A percentile compares a stretch with the other conserved stretches of the same genome.
Evolutionary conservation across 176 grass and related monocot species (phyloP).

Genomic region (Paspalum notatum): DNA sequence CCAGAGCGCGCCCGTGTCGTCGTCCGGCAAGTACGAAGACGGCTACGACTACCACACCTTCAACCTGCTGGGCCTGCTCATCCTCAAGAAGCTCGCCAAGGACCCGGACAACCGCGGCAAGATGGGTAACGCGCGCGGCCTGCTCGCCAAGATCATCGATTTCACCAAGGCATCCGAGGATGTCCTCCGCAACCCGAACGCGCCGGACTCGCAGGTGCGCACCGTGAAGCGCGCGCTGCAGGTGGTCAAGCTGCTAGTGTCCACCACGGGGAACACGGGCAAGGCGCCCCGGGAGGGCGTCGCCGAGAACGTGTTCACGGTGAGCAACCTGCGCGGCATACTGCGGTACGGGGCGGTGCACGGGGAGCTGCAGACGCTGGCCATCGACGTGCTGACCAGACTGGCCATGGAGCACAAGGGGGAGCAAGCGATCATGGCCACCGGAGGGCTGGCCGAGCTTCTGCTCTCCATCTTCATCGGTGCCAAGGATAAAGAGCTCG

Average conservation of each 20-base stretch:
- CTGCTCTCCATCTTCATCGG: constrained; percentile 56
- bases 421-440: constrained; percentile 28
- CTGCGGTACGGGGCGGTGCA: constrained; percentile 46
- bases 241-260: constrained; percentile 57
- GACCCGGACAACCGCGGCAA: constrained; percentile 64
- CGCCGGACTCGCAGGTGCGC: constrained; percentile 4
- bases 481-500: neutral
- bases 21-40: neutral
- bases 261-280: constrained; percentile 47
- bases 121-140: constrained; percentile 51
- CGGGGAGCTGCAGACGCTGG: constrained; percentile 55
- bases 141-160: constrained; percentile 59
- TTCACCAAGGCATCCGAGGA: constrained; percentile 43
- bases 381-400: constrained; percentile 58
- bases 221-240: constrained; percentile 46
- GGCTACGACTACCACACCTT: constrained; percentile 48
- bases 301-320: constrained; percentile 55
- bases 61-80: constrained; percentile 58
- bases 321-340: constrained; percentile 63
- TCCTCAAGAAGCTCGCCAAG: constrained; percentile 56
- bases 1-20: neutral
- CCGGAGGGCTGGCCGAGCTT: constrained; percentile 58
- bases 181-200: constrained; percentile 19
- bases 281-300: constrained; percentile 53
- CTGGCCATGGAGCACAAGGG: constrained; percentile 60